Conservation (phyloP, 768 basidiomycete genomes). For the Rossbeevera mucosa region DNA sequence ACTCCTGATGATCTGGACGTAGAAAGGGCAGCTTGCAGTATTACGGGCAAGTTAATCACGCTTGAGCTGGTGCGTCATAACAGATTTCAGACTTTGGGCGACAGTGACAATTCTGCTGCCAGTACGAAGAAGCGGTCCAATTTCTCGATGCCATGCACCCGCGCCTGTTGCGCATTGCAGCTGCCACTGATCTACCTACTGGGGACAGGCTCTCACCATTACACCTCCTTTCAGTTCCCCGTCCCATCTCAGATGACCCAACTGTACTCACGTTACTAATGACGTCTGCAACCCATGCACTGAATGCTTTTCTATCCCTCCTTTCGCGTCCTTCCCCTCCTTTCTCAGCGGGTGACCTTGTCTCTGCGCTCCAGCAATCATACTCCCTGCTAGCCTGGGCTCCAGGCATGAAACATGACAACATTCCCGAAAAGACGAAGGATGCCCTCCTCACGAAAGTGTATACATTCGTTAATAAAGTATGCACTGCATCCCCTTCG, state of each 20-base stretch:
- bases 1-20: constrained; percentile 53
- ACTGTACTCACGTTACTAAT: constrained; percentile 50
- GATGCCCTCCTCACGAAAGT: constrained; percentile 57
- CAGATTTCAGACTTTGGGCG: neutral
- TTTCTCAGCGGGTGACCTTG: constrained; percentile 23
- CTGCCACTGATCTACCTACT: neutral
- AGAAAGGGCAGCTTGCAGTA: constrained; percentile 66
- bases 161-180: constrained; percentile 29
- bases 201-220: constrained; percentile 6
- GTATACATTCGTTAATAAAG: constrained; percentile 49
- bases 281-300: constrained; percentile 54
- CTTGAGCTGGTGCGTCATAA: constrained; percentile 69
- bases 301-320: constrained; percentile 39
- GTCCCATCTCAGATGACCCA: constrained; percentile 31
- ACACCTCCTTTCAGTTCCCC: constrained; percentile 41
- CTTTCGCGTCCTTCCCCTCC: constrained; percentile 16
- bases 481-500: constrained; percentile 30
- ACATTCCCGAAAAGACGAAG: constrained; percentile 47
- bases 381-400: constrained; percentile 52
- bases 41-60: constrained; percentile 61
- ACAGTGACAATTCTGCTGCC: neutral
- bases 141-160: constrained; percentile 45
- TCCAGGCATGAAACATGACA: constrained; percentile 31
- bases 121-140: constrained; percentile 52
- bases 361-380: constrained; percentile 25